phyloP scores from a whole-genome alignment of 2,329 filamentous ascomycete species.

The Chrysoporthe cubensis region DNA sequence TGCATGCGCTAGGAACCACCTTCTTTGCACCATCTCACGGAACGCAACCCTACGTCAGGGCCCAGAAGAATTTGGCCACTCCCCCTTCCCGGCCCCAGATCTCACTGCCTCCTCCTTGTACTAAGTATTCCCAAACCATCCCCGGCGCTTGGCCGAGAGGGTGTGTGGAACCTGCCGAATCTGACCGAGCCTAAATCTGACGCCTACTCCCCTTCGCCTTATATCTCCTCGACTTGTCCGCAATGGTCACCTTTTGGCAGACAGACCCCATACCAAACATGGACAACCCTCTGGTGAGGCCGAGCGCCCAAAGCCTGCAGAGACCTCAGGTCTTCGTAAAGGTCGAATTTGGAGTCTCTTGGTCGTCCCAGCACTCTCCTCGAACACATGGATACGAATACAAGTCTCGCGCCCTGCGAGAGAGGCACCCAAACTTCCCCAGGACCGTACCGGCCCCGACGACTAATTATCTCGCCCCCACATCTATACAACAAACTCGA shows the following conservation, averaged over 20 bases:
- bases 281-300: constrained; percentile 35
- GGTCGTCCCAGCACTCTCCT: constrained; percentile 47
- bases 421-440: constrained; percentile 47
- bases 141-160: constrained; percentile 16
- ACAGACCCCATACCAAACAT: constrained; percentile 34
- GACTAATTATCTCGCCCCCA: constrained; percentile 47
- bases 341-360: constrained; percentile 57
- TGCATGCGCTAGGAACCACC: background rate
- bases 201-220: background rate
- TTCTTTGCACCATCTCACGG: constrained; percentile 19
- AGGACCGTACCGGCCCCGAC: constrained; percentile 50
- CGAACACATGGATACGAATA: constrained; percentile 52
- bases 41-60: constrained; percentile 16
- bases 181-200: constrained; percentile 17
- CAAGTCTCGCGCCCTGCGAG: constrained; percentile 49
- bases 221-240: constrained; percentile 19
- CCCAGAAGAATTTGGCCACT: constrained; percentile 14
- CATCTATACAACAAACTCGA: constrained; percentile 25
- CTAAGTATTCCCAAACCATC: background rate
- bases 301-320: constrained; percentile 35
- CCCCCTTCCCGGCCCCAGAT: background rate
- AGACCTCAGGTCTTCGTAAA: constrained; percentile 54
- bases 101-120: constrained; percentile 7
- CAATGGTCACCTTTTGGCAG: constrained; percentile 32
- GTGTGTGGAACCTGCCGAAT: constrained; percentile 16